phyloP scores from a whole-genome alignment of 306 rosid species.

The Canavalia gladiata region DNA sequence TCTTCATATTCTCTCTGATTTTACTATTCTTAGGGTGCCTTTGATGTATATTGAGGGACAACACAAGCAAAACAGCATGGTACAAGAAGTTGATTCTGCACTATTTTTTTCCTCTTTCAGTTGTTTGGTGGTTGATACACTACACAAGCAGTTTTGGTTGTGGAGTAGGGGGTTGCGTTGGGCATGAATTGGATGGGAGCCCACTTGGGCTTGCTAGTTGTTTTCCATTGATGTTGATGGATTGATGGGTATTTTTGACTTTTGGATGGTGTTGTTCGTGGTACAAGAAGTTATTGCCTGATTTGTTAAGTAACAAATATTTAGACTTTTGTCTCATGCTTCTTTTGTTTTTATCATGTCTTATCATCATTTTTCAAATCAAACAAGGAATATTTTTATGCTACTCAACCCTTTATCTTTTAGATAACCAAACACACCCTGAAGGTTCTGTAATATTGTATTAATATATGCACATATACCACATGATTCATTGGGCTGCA shows the following conservation, averaged over 20 bases:
- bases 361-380: background rate
- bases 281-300: background rate
- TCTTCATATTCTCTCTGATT: background rate
- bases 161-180: slow-evolving; percentile 1
- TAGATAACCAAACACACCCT: background rate
- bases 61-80: background rate
- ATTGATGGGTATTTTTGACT: background rate
- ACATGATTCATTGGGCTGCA: slow-evolving; percentile 4
- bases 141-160: background rate
- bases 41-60: background rate
- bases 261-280: background rate
- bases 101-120: background rate
- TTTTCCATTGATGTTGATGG: background rate
- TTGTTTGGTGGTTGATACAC: background rate
- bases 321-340: background rate
- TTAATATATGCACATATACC: slow-evolving; percentile 13
- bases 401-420: background rate
- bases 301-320: background rate
- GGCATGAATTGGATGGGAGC: background rate
- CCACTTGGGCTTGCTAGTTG: background rate
- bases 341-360: slow-evolving; percentile 9
- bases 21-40: background rate
- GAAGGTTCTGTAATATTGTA: background rate
- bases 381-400: background rate
- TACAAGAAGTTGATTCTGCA: slow-evolving; percentile 21